Evolutionary conservation across 2,329 filamentous ascomycete species (phyloP).

Genomic region (Penicillium sp.): DNA sequence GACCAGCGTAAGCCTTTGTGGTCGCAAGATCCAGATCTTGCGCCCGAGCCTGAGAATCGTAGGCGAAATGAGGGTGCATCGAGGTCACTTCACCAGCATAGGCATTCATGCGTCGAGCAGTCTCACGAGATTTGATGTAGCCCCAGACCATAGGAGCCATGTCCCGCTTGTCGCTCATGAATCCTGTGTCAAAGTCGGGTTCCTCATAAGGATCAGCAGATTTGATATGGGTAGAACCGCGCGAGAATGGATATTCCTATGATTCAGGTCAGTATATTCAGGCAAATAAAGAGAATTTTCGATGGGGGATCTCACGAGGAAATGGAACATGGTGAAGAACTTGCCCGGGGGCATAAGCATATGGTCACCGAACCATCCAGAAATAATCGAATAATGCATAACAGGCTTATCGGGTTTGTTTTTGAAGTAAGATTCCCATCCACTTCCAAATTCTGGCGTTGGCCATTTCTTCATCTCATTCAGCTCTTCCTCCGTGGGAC

Average conservation of each 20-base stretch:
- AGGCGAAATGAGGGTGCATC: slow-evolving; percentile 71
- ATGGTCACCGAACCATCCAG: slow-evolving; percentile 56
- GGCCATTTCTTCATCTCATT: slow-evolving; percentile 70
- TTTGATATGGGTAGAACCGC: slow-evolving; percentile 68
- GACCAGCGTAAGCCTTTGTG: slow-evolving; percentile 72
- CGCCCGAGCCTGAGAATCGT: slow-evolving; percentile 67
- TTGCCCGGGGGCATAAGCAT: slow-evolving; percentile 69
- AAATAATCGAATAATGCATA: slow-evolving; percentile 80
- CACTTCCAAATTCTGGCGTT: slow-evolving; percentile 65
- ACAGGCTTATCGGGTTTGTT: slow-evolving; percentile 82
- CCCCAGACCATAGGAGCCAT: slow-evolving; percentile 85
- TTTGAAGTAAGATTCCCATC: slow-evolving; percentile 82
- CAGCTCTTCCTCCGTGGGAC: slow-evolving; percentile 68
- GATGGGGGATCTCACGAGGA: slow-evolving; percentile 50
- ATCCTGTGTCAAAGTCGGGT: slow-evolving; percentile 76
- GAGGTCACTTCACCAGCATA: slow-evolving; percentile 70
- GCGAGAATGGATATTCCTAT: slow-evolving; percentile 70
- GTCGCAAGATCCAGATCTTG: slow-evolving; percentile 73
- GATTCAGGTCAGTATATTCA: neutral
- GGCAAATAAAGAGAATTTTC: neutral
- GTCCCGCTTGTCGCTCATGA: slow-evolving; percentile 82
- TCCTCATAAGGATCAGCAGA: slow-evolving; percentile 70
- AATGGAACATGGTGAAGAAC: slow-evolving; percentile 83
- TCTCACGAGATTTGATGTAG: slow-evolving; percentile 80
- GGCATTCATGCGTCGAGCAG: slow-evolving; percentile 72